Percentiles rank a stretch among this genome's conserved stretches.
phyloP scores from a whole-genome alignment of 306 rosid species.

The Corylus avellana region DNA sequence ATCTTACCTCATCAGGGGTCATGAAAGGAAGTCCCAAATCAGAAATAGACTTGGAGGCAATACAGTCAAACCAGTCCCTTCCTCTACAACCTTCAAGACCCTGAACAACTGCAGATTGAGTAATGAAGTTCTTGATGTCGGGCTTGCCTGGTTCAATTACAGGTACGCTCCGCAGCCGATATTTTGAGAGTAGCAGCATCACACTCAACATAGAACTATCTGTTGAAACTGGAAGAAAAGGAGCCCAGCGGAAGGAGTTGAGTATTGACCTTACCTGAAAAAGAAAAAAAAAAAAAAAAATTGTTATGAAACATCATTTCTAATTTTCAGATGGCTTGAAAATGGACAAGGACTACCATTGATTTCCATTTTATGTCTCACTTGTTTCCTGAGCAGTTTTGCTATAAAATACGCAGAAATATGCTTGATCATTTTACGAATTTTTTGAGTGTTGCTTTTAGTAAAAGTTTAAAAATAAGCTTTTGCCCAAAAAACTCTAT shows the following conservation, averaged over 20 bases:
- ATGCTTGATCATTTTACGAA: background rate
- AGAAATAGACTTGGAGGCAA: slow-evolving; percentile 55
- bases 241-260: slow-evolving; percentile 76
- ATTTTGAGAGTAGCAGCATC: slow-evolving; percentile 82
- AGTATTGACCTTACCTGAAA: slow-evolving; percentile 75
- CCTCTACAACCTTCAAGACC: slow-evolving; percentile 79
- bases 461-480: too few relatives aligned
- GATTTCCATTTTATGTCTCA: background rate
- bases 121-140: slow-evolving; percentile 71
- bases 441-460: too few relatives aligned
- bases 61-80: slow-evolving; percentile 92
- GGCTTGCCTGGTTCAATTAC: slow-evolving; percentile 74
- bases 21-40: slow-evolving; percentile 90
- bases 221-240: slow-evolving; percentile 71
- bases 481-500: too few relatives aligned
- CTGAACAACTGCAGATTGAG: slow-evolving; percentile 89
- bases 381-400: background rate
- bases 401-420: background rate
- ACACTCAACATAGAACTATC: slow-evolving; percentile 78
- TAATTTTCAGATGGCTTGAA: background rate
- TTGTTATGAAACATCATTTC: background rate
- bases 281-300: slow-evolving; percentile 3
- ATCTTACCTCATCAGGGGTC: slow-evolving; percentile 58
- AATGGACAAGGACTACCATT: background rate
- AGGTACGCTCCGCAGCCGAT: slow-evolving; percentile 88